These are phyloP conservation scores for Colletotrichum navitas DNA, from an alignment of 2,329 filamentous ascomycete species.

Conservation along the genomic window DNA sequence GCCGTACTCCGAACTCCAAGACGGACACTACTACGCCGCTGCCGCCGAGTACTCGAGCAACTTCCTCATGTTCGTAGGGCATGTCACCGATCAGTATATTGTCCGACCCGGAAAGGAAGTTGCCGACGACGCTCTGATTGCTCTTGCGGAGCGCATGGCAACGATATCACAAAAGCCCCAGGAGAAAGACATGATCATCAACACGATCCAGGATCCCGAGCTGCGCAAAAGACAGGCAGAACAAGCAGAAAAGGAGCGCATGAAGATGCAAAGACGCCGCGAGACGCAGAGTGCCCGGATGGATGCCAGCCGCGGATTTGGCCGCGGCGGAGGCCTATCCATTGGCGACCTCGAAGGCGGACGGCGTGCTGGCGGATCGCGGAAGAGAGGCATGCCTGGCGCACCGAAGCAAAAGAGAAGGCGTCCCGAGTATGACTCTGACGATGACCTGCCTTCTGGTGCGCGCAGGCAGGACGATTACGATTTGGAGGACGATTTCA, in stretches of 20 bases:
- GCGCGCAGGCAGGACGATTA: slow-evolving; percentile 77
- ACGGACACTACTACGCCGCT: slow-evolving; percentile 82
- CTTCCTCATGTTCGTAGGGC: slow-evolving; percentile 79
- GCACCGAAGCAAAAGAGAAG: slow-evolving; percentile 65
- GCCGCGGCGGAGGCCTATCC: slow-evolving; percentile 70
- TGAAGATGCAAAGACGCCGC: slow-evolving; percentile 73
- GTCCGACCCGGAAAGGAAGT: slow-evolving; percentile 76
- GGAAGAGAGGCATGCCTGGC: slow-evolving; percentile 67
- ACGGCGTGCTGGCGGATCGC: slow-evolving; percentile 61
- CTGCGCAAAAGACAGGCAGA: slow-evolving; percentile 81
- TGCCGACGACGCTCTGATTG: slow-evolving; percentile 78
- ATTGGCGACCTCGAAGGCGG: slow-evolving; percentile 77
- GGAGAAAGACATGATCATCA: slow-evolving; percentile 75
- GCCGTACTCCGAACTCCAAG: slow-evolving; percentile 74
- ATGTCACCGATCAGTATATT: slow-evolving; percentile 79
- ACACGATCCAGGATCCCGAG: slow-evolving; percentile 80
- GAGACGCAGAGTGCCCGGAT: slow-evolving; percentile 77
- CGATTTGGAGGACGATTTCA: slow-evolving; percentile 83
- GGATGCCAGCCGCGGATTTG: slow-evolving; percentile 65
- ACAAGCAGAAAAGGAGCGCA: slow-evolving; percentile 78
- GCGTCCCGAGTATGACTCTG: slow-evolving; percentile 79
- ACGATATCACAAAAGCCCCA: slow-evolving; percentile 69
- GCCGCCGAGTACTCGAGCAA: slow-evolving; percentile 77
- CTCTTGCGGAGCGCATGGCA: slow-evolving; percentile 76
- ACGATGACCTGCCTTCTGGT: slow-evolving; percentile 76